These are phyloP conservation scores for Lolium rigidum DNA, from an alignment of 176 grass and related monocot genomes.

Conservation along the genomic window DNA sequence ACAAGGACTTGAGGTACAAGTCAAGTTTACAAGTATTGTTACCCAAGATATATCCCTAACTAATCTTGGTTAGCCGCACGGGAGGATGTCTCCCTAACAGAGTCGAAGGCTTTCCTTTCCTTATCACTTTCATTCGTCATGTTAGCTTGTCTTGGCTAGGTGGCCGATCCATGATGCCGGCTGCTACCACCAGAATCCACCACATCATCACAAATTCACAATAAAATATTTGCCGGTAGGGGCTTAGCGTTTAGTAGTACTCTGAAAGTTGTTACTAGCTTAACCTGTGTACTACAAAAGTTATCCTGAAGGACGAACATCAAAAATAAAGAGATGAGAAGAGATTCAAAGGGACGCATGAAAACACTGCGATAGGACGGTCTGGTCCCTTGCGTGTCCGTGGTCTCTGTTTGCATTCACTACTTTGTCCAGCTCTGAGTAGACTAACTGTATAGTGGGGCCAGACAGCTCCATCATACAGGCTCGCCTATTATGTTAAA, in stretches of 20 bases:
- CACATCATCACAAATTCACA: neutral
- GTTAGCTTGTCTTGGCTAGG: neutral
- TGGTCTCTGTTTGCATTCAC: constrained; percentile 22
- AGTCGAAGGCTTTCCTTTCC: neutral
- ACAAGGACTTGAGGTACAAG: no score
- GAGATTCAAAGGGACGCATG: no score
- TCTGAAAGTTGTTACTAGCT: constrained; percentile 7
- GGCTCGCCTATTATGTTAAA: neutral
- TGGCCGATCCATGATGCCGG: neutral
- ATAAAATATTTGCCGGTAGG: neutral
- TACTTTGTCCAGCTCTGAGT: neutral
- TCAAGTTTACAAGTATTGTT: no score
- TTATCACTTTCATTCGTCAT: neutral
- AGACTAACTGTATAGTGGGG: neutral
- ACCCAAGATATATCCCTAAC: no score
- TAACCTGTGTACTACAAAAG: neutral
- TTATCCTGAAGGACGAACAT: neutral
- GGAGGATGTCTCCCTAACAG: no score
- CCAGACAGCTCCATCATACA: neutral
- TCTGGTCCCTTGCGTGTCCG: constrained; percentile 12
- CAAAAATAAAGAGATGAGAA: neutral
- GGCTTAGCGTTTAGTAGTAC: neutral
- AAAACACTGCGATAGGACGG: neutral
- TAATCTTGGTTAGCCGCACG: no score
- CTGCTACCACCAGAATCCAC: neutral